Percentiles rank a stretch among this genome's conserved stretches.
phyloP scores from a whole-genome alignment of 169 alveolate species.

The Cytauxzoon felis region DNA sequence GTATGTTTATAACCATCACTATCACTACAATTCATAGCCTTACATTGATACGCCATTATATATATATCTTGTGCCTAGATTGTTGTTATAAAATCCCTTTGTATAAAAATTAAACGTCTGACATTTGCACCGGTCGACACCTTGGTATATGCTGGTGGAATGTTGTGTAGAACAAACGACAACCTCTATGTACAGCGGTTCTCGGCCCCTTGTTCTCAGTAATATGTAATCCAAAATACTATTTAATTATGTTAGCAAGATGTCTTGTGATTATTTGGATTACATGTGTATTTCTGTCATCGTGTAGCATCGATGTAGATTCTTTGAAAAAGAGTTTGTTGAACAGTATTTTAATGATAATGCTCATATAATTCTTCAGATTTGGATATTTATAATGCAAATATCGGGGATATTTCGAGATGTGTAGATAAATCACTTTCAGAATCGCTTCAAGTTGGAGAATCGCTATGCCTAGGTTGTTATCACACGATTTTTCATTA shows the following conservation, averaged over 20 bases:
- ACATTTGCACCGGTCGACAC: slow-evolving; percentile 23
- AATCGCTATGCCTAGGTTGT: slow-evolving; percentile 49
- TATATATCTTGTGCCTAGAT: neutral
- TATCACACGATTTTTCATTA: neutral
- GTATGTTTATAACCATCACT: slow-evolving; percentile 47
- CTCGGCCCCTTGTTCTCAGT: too few species aligned
- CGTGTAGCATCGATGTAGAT: too few species aligned
- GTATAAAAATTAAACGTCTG: neutral
- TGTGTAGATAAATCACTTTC: slow-evolving; percentile 11
- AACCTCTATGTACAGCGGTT: too few species aligned
- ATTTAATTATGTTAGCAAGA: too few species aligned
- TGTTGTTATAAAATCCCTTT: neutral
- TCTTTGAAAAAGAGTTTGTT: neutral
- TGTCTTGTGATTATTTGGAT: too few species aligned
- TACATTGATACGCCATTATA: slow-evolving; percentile 22
- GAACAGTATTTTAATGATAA: neutral
- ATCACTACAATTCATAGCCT: slow-evolving; percentile 11
- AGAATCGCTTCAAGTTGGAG: slow-evolving; percentile 31
- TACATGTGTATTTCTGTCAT: too few species aligned
- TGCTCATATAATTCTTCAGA: slow-evolving; percentile 1
- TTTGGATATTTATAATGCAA: neutral
- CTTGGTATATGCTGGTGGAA: neutral
- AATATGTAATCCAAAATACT: too few species aligned
- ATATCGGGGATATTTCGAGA: slow-evolving; percentile 17
- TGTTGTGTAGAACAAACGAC: too few species aligned